Percentiles rank a stretch among this genome's conserved stretches.
Evolutionary conservation across 192 early-diverging fungal genomes (phyloP).

Genomic region (Coemansia sp.): DNA sequence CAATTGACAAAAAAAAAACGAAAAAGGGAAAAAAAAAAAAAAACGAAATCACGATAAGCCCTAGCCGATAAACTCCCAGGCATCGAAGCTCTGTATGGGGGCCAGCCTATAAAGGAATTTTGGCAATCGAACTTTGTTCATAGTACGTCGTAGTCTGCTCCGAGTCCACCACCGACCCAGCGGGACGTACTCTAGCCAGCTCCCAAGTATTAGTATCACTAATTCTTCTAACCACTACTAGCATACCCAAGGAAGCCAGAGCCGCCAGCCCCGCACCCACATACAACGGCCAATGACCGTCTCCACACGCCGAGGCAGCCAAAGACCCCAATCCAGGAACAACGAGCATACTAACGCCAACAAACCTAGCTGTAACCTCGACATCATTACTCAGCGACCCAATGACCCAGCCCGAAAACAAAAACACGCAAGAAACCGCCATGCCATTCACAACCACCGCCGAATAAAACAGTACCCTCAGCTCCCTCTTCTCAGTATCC

Average conservation of each 20-base stretch:
- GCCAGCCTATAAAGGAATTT: background rate
- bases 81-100: too few species aligned
- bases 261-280: constrained; percentile 16
- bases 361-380: constrained; percentile 19
- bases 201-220: constrained; percentile 32
- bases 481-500: background rate
- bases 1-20: background rate
- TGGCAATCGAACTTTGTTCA: constrained; percentile 1
- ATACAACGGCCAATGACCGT: constrained; percentile 17
- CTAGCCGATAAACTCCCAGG: background rate
- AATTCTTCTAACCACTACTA: constrained; percentile 17
- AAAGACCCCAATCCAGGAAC: constrained; percentile 16
- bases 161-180: background rate
- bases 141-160: constrained; percentile 5
- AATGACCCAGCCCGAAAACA: constrained; percentile 32
- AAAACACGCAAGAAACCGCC: constrained; percentile 22
- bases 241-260: constrained; percentile 12
- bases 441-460: constrained; percentile 20
- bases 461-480: constrained; percentile 8
- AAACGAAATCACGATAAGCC: background rate
- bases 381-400: constrained; percentile 30
- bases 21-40: background rate
- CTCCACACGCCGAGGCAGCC: background rate
- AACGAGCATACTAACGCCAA: constrained; percentile 7
- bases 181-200: constrained; percentile 7